Base-by-base conservation (phyloP, 768 basidiomycete genomes). In the Russula foetens region DNA sequence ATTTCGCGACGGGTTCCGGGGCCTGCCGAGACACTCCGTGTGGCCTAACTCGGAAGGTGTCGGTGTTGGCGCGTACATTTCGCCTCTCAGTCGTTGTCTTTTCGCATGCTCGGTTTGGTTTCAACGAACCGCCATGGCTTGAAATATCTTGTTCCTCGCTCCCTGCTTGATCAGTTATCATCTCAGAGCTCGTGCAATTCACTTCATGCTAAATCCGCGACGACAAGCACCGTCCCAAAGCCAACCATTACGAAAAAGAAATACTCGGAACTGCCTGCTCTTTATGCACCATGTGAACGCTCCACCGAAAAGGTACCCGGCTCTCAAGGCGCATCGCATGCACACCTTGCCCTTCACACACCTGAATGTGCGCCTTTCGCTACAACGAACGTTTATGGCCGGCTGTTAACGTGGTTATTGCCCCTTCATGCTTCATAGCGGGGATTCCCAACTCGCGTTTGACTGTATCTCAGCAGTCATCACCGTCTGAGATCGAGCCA, bases 231-330 rank as follows among this genome's bases (percentile, higher is more conserved):
- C 6, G 14, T 41, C 38, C 53, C 58, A 19, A 65, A 59, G 39
- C 66, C 63, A 0, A 62, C 39, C 5, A 63, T 73, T 56, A 81
- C 77, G 0, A 78, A 70, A 63, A 90, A 85, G 69, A 79, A 75
- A 44, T 80, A 77, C 53, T 69, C 75, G 19, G 85, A 88, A 28
- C 76, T 91, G 6, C 89, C 89, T 14, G 73, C 74, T 24, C 66
- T 69, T 35, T 79, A 72, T 66, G 53, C 76, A 24, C 69, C 73
- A 47, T 73, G 75, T 26, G 77, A 82, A 69, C 82, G 81, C 44
- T 68, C 70, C 21, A 64, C 67, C 45, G 78, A 79, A 41, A 58
- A 69, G 53, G 75, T 83, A 17, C 67, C 84, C 21, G n/a, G n/a
- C n/a, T n/a, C n/a, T n/a, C n/a, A n/a, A n/a, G n/a, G n/a, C n/a